These are phyloP conservation scores for Phytophthora kernoviae DNA, from an alignment of 352 stramenopile species.

Conservation along the genomic window DNA sequence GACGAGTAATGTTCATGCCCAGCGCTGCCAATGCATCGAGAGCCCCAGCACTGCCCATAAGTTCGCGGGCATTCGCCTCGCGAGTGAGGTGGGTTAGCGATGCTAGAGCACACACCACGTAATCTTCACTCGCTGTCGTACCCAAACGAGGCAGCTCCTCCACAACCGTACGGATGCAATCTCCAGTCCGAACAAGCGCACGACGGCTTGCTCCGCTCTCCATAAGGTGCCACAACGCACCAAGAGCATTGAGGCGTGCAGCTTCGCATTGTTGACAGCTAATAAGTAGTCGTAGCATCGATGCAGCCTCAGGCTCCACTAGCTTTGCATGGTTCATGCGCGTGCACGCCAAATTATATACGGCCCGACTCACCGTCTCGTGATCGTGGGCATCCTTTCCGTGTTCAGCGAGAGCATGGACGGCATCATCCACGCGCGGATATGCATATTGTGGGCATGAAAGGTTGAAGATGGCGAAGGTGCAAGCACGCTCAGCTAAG, in stretches of 20 bases:
- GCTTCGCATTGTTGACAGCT: conserved; percentile 23
- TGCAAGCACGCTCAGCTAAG: conserved; percentile 44
- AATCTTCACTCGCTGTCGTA: conserved; percentile 26
- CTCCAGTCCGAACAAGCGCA: conserved; percentile 43
- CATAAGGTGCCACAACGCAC: conserved; percentile 56
- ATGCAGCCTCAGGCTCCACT: conserved; percentile 53
- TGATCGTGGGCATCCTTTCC: conserved; percentile 44
- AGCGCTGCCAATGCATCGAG: conserved; percentile 49
- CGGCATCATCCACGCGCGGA: conserved; percentile 66
- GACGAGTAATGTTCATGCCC: conserved; percentile 11
- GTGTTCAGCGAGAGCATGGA: conserved; percentile 62
- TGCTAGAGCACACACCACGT: conserved; percentile 47
- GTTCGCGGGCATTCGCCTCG: conserved; percentile 38
- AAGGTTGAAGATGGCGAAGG: conserved; percentile 71
- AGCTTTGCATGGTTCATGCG: conserved; percentile 71
- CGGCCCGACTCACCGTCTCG: conserved; percentile 51
- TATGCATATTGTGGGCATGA: conserved; percentile 72
- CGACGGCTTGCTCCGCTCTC: conserved; percentile 56
- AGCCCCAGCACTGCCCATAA: conserved; percentile 41
- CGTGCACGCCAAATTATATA: conserved; percentile 75
- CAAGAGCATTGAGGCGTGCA: conserved; percentile 53
- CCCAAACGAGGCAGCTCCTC: conserved; percentile 42
- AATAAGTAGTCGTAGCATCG: conserved; percentile 43
- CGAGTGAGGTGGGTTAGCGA: conserved; percentile 41
- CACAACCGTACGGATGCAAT: conserved; percentile 54